Evolutionary conservation across 768 basidiomycete genomes (phyloP), one percentile per base, ranked within the genome.

Genomic region (Lyophyllum semitale): DNA sequence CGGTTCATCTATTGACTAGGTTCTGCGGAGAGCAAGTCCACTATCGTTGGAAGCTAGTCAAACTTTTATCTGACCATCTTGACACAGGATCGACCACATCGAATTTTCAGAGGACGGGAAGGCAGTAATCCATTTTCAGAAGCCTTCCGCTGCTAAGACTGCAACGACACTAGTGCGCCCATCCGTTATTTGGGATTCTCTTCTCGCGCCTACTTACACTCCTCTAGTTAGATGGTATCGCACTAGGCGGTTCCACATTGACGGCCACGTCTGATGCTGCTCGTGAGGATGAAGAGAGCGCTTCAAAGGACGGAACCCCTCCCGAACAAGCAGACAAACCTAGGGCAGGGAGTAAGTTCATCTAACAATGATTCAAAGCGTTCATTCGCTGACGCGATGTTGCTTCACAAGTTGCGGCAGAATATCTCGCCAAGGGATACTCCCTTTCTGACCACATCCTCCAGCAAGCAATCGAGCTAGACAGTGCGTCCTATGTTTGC

Each of bases 351-450:
- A 92, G 89, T 91, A 62, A 63, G 86, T 73, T 6, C 1, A 17
- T 1, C 18, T 33, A 13, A 13, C 12, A 20, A 32, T 27, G 33
- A 30, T 20, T 17, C 15, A 15, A 22, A 12, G 27, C 17, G 20
- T 27, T 20, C 54, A 53, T 46, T 51, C 29, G 8, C 29, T 48
- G 23, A 18, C 32, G 54, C 33, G 53, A 18, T 63, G 32, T 35
- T 15, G 4, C 38, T 3, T 26, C 58, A 54, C 57, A 66, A 85
- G 93, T 97, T 64, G 89, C 91, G 25, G 95, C 96, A 26, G 96
- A 98, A 70, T 93, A 95, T 71, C 83, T 99, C 42, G 93, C 96
- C 1, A 85, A 84, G 65, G 97, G 96, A 1, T 98, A 98, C 73
- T 65, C 66, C 48, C 80, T 98, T 25, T 84, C 86, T 17, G 95